Percentiles rank a stretch among this genome's conserved stretches.
Conservation (phyloP, 208 protist genomes). For the Crithidia expoeki region DNA sequence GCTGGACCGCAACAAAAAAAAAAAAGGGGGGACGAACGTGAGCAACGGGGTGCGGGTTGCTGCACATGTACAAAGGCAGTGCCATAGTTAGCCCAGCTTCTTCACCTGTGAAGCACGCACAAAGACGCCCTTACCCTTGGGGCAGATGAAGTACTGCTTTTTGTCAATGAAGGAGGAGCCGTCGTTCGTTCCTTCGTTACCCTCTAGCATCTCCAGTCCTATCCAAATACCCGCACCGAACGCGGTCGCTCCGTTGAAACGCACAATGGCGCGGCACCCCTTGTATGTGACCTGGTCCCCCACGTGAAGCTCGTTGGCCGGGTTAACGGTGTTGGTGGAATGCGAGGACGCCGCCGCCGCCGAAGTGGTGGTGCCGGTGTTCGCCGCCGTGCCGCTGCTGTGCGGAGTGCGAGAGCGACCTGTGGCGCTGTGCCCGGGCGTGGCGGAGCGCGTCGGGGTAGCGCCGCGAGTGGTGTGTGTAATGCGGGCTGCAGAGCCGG, state of each 20-base stretch:
- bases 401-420: constrained; percentile 43
- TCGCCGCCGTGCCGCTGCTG: constrained; percentile 13
- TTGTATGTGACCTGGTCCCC: constrained; percentile 87
- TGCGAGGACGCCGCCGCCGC: constrained; percentile 12
- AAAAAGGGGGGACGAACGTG: too few species aligned
- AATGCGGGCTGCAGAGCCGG: constrained; percentile 30
- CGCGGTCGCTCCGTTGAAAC: constrained; percentile 82
- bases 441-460: constrained; percentile 34
- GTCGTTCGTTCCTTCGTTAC: constrained; percentile 90
- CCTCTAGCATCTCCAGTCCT: constrained; percentile 91
- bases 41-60: too few species aligned
- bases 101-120: constrained; percentile 89
- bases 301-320: constrained; percentile 74
- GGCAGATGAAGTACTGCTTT: constrained; percentile 90
- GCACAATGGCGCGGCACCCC: constrained; percentile 79
- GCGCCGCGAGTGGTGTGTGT: constrained; percentile 25
- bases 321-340: constrained; percentile 42
- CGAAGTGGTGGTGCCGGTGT: not conserved
- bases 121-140: constrained; percentile 90
- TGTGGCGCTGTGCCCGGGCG: constrained; percentile 34
- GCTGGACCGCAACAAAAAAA: too few species aligned
- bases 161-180: constrained; percentile 92
- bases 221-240: constrained; percentile 90
- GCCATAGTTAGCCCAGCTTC: constrained; percentile 29
- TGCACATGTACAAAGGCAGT: too few species aligned